phyloP scores from a whole-genome alignment of 2,329 filamentous ascomycete species.

The Plectosphaerella sp. region DNA sequence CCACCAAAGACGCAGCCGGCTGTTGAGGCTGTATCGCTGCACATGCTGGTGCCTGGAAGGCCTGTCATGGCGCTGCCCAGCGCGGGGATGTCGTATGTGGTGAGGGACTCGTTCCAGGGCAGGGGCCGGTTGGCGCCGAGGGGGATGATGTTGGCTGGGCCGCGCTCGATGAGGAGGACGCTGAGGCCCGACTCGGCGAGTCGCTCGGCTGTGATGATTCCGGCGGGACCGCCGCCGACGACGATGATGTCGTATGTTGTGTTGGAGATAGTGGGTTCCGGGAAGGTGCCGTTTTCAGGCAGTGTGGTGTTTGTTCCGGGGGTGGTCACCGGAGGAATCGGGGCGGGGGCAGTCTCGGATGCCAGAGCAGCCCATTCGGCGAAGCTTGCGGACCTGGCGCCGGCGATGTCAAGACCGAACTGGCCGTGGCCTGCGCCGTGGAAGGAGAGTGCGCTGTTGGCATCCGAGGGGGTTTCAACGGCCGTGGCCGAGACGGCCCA shows the following conservation, averaged over 20 bases:
- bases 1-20: constrained; percentile 27
- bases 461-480: constrained; percentile 23
- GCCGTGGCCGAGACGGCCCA: constrained; percentile 31
- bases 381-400: constrained; percentile 24
- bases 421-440: constrained; percentile 34
- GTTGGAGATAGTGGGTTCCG: constrained; percentile 8
- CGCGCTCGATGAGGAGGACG: constrained; percentile 12
- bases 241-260: constrained; percentile 12
- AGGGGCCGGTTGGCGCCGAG: constrained; percentile 13
- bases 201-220: constrained; percentile 9
- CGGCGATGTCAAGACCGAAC: constrained; percentile 24
- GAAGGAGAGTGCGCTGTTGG: constrained; percentile 28
- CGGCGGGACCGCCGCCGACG: constrained; percentile 10
- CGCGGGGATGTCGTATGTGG: constrained; percentile 16
- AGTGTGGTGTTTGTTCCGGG: constrained; percentile 13
- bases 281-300: constrained; percentile 5
- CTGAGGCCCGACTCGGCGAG: constrained; percentile 11
- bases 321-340: constrained; percentile 6
- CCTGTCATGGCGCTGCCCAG: constrained; percentile 11
- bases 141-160: constrained; percentile 6
- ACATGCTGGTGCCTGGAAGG: constrained; percentile 13
- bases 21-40: constrained; percentile 19
- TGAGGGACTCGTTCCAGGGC: constrained; percentile 20
- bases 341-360: constrained; percentile 1
- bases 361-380: constrained; percentile 6